Percentiles rank a stretch among this genome's conserved stretches.
phyloP scores from a whole-genome alignment of 2,329 filamentous ascomycete genomes.

The Westerdykella sp. region DNA sequence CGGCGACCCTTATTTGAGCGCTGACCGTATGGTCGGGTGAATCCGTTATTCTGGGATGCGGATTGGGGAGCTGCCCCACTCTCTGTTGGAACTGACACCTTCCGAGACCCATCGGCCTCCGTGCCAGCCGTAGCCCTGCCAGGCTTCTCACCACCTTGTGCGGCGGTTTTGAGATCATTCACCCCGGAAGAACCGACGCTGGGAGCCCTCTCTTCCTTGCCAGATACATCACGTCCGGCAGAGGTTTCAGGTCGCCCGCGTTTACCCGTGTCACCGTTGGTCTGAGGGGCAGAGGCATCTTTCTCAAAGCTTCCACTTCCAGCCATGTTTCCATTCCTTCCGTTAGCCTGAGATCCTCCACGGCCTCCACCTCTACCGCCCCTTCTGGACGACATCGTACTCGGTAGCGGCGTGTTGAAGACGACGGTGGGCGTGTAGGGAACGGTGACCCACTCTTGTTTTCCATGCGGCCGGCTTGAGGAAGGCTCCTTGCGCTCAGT shows the following conservation, averaged over 20 bases:
- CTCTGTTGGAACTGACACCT: slow-evolving; percentile 14
- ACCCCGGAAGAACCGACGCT: slow-evolving; percentile 27
- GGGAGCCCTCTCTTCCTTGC: slow-evolving; percentile 30
- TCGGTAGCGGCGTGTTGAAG: slow-evolving; percentile 78
- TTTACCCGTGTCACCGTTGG: slow-evolving; percentile 30
- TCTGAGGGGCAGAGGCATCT: slow-evolving; percentile 18
- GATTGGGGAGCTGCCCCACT: slow-evolving; percentile 8
- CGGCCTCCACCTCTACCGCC: slow-evolving; percentile 48
- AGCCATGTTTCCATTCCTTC: slow-evolving; percentile 40
- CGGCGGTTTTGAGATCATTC: slow-evolving; percentile 21
- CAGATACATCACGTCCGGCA: slow-evolving; percentile 21
- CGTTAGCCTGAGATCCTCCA: slow-evolving; percentile 51
- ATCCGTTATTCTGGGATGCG: slow-evolving; percentile 19
- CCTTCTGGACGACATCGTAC: slow-evolving; percentile 32
- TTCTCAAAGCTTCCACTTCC: slow-evolving; percentile 38
- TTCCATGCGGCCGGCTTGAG: slow-evolving; percentile 45
- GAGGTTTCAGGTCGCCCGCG: slow-evolving; percentile 26
- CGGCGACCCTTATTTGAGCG: slow-evolving; percentile 27
- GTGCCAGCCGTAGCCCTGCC: slow-evolving; percentile 14
- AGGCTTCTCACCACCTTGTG: slow-evolving; percentile 20
- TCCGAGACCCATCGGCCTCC: slow-evolving; percentile 21
- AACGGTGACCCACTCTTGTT: slow-evolving; percentile 80
- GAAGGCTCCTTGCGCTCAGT: slow-evolving; percentile 52
- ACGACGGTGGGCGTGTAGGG: slow-evolving; percentile 77
- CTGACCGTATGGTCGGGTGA: slow-evolving; percentile 26